A percentile compares a stretch with the other conserved stretches of the same genome.
phyloP scores from a whole-genome alignment of 164 flowering plant genomes.

The Brasenia schreberi region DNA sequence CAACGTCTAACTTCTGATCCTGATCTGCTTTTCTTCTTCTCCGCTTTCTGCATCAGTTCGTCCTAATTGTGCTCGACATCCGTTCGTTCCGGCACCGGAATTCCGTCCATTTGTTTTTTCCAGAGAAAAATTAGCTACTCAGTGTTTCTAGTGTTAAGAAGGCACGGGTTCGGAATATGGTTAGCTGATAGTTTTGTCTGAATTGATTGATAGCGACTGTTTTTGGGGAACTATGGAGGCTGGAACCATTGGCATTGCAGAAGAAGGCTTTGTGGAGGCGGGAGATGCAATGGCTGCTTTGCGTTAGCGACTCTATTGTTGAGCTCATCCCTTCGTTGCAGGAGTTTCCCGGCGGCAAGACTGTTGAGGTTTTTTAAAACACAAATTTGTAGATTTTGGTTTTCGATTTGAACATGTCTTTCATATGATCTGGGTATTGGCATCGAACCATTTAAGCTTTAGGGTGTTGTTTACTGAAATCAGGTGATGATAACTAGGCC shows the following conservation, averaged over 20 bases:
- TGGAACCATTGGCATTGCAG: constrained; percentile 56
- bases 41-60: neutral
- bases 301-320: constrained; percentile 61
- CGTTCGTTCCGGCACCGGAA: neutral
- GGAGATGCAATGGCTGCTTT: constrained; percentile 82
- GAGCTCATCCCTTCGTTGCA: constrained; percentile 63
- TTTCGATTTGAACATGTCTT: no score
- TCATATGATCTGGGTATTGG: no score
- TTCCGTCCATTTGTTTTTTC: neutral
- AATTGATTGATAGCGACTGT: constrained; percentile 37
- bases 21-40: neutral
- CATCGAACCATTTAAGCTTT: no score
- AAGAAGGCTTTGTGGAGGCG: constrained; percentile 63
- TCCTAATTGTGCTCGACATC: neutral
- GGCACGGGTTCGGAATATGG: neutral
- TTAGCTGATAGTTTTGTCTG: neutral
- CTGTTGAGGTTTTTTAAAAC: constrained; percentile 26
- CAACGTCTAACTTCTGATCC: neutral
- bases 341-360: constrained; percentile 55
- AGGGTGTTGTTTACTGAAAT: neutral
- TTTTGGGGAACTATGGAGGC: constrained; percentile 74
- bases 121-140: neutral
- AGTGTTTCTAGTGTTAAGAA: neutral
- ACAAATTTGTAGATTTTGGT: no score
- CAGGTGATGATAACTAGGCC: constrained; percentile 60